Conservation (phyloP, 2,329 filamentous ascomycete genomes). For the Scytalidium lignicola region DNA sequence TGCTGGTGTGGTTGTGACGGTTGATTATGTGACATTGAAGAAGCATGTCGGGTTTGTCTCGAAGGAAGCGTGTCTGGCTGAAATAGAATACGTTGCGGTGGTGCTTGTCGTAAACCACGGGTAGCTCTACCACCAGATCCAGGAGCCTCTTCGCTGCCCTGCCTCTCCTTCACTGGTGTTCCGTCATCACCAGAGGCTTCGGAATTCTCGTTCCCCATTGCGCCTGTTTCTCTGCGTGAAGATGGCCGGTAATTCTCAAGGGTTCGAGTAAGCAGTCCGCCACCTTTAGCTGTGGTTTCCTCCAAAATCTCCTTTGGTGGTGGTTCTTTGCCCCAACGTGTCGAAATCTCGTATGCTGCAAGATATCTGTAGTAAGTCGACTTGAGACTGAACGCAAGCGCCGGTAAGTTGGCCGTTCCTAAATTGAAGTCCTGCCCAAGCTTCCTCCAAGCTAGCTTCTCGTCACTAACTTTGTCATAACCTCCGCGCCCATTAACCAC, state of each 20-base stretch:
- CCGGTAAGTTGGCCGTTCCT: conserved; percentile 68
- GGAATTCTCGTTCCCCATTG: conserved; percentile 48
- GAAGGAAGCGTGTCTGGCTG: conserved; percentile 69
- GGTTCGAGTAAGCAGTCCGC: conserved; percentile 71
- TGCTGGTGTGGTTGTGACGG: conserved; percentile 17
- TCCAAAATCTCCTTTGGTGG: conserved; percentile 86
- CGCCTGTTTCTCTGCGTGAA: conserved; percentile 35
- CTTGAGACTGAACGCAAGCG: conserved; percentile 83
- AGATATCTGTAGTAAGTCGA: conserved; percentile 87
- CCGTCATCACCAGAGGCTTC: conserved; percentile 56
- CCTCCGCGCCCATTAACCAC: conserved; percentile 72
- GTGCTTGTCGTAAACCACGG: conserved; percentile 71
- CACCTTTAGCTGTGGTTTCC: conserved; percentile 70
- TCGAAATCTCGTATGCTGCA: conserved; percentile 79
- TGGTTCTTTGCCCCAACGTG: conserved; percentile 71
- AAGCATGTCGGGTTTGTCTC: conserved; percentile 57
- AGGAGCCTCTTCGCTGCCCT: conserved; percentile 43
- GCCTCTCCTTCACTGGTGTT: conserved; percentile 49
- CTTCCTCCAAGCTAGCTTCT: conserved; percentile 82
- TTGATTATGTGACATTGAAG: conserved; percentile 34
- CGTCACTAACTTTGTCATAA: conserved; percentile 77
- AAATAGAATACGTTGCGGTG: conserved; percentile 77
- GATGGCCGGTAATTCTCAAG: conserved; percentile 65
- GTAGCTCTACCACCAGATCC: conserved; percentile 53
- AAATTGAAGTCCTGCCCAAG: conserved; percentile 71